Base-by-base conservation (phyloP, 768 basidiomycete genomes). In the Crassisporium funariophilum region DNA sequence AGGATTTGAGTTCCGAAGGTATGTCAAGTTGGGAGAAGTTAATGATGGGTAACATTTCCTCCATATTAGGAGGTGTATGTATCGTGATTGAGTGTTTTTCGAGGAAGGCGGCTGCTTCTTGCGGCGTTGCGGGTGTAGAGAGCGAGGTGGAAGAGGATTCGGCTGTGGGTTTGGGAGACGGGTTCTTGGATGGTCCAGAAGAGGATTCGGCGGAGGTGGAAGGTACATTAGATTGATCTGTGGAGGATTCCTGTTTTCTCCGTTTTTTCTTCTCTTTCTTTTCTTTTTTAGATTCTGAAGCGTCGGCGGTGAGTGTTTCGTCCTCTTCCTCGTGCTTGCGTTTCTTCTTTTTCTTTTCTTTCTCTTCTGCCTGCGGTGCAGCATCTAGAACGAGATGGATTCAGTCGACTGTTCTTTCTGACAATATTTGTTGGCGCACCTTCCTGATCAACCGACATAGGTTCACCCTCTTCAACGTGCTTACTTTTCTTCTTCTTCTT, bases 21-120 rank as follows among this genome's bases (percentile, higher is more conserved):
- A 98, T 77, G 21, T 66, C 64, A 12, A 98, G 78, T 44, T 88
- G 80, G 47, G 78, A 70, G 61, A 99, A 95, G 1, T 82, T 76
- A 36, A 87, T 75, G 41, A 92, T 69, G 20, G 97, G 95, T 11
- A 70, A 68, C 48, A 83, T 73, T 15, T 72, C 56, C 4, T 73
- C 60, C 25, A 73, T 65, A 34, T 73, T 68, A 2, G 70, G 54
- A 1, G 79, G 76, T 1, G 77, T 76, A 46, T 80, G 79, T 39
- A 97, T 83, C 9, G 84, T 87, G 56, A 97, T 82, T 8, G 76
- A 73, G 66, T 98, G 82, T 52, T 81, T 82, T 19, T 67, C 58
- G 16, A 97, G 75, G 74, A 86, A 98, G 1, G 75, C 76, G 12
- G 76, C 71, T 16, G 79, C 72, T 31, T 83, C 83, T 16, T n/a